Percentiles rank a stretch among this genome's conserved stretches.
Conservation (phyloP, 2,329 filamentous ascomycete genomes). For the Colletotrichum liriopes region DNA sequence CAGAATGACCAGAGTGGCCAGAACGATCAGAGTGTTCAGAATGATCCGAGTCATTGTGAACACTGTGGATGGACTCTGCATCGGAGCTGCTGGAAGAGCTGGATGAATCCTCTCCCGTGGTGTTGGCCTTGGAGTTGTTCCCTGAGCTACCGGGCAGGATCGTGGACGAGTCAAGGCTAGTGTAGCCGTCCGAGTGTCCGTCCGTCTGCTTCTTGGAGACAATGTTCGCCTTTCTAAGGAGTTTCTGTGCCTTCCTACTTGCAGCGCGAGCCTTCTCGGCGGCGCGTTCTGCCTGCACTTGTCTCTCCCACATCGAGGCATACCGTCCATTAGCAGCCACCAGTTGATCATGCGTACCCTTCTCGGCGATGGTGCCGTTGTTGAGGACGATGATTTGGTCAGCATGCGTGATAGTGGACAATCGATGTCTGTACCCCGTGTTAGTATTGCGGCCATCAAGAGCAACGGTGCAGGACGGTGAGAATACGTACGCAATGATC, state of each 20-base stretch:
- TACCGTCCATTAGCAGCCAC: conserved; percentile 81
- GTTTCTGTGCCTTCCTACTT: conserved; percentile 59
- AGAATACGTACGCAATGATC: conserved; percentile 84
- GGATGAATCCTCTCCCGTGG: conserved; percentile 51
- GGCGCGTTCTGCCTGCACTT: conserved; percentile 83
- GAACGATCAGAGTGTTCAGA: conserved; percentile 6
- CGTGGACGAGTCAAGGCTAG: conserved; percentile 62
- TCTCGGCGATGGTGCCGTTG: conserved; percentile 82
- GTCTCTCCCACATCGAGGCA: conserved; percentile 89
- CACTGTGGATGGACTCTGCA: conserved; percentile 54
- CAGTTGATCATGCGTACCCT: conserved; percentile 84
- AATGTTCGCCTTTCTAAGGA: conserved; percentile 67
- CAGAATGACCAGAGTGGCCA: conserved; percentile 15
- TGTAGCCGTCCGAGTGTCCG: conserved; percentile 62
- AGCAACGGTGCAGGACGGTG: conserved; percentile 43
- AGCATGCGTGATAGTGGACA: conserved; percentile 88
- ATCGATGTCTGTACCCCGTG: conserved; percentile 72
- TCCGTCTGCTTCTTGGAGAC: conserved; percentile 56
- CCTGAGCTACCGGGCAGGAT: conserved; percentile 56
- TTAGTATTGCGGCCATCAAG: conserved; percentile 45
- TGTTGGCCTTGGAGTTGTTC: conserved; percentile 50
- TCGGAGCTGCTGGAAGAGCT: conserved; percentile 54
- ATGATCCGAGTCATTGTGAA: conserved; percentile 39
- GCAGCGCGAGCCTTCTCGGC: conserved; percentile 70
- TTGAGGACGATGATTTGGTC: conserved; percentile 88